Percentiles rank a stretch among this genome's conserved stretches.
Conservation (phyloP, 257 asterid species). For the Nicotiana noctiflora region DNA sequence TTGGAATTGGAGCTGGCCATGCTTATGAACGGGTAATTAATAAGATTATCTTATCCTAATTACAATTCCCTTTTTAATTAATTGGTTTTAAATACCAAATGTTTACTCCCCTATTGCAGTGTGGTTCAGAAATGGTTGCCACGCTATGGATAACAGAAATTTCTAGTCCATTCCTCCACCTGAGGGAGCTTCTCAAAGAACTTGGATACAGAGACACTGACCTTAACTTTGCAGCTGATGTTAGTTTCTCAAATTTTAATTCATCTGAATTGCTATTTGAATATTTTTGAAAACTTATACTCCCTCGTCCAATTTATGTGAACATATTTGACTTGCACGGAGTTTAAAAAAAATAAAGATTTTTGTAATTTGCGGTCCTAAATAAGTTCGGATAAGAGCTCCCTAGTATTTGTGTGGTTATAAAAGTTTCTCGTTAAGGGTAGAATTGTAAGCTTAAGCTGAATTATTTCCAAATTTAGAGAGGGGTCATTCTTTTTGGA, state of each 20-base stretch:
- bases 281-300: too few relatives aligned
- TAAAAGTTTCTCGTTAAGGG: too few relatives aligned
- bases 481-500: too few relatives aligned
- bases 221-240: conserved; percentile 79
- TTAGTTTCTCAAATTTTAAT: conserved; percentile 34
- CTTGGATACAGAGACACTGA: conserved; percentile 62
- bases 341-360: too few relatives aligned
- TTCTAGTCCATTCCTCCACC: conserved; percentile 83
- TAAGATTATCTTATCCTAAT: not conserved
- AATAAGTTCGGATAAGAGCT: too few relatives aligned
- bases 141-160: conserved; percentile 76
- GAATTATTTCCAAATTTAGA: too few relatives aligned
- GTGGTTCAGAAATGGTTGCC: conserved; percentile 91
- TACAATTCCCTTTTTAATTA: not conserved
- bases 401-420: too few relatives aligned
- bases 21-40: conserved; percentile 54
- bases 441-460: too few relatives aligned
- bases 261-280: not conserved
- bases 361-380: too few relatives aligned
- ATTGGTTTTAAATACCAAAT: not conserved
- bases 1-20: conserved; percentile 70
- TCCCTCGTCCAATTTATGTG: too few relatives aligned
- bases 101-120: conserved; percentile 22
- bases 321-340: too few relatives aligned
- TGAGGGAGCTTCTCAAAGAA: conserved; percentile 86